Percentiles rank a stretch among this genome's conserved stretches.
These are phyloP conservation scores for Vigna radiata DNA, from an alignment of 306 rosid genomes.

Conservation along the genomic window DNA sequence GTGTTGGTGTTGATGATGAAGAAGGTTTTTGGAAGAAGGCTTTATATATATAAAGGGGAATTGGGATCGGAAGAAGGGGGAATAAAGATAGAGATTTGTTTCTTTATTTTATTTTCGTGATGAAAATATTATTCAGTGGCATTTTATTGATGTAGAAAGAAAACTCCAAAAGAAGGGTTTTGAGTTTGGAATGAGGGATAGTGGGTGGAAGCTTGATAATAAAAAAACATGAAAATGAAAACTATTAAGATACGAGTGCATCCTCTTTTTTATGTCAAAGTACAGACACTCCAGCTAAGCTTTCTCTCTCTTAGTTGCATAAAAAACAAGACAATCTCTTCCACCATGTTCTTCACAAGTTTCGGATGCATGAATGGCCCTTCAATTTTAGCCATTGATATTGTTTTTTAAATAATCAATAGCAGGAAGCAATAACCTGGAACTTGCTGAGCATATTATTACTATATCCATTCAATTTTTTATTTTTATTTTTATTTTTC, in stretches of 20 bases:
- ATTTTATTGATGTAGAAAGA: not conserved
- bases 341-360: constrained; percentile 18
- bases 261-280: constrained; percentile 54
- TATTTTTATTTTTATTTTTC: not conserved
- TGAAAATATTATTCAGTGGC: not conserved
- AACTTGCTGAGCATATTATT: not conserved
- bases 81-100: constrained; percentile 1
- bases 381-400: constrained; percentile 3
- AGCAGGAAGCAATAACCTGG: not conserved
- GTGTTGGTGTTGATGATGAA: constrained; percentile 34
- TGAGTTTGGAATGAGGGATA: constrained; percentile 57
- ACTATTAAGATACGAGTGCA: constrained; percentile 52
- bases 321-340: constrained; percentile 36
- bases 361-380: constrained; percentile 25
- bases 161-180: constrained; percentile 33
- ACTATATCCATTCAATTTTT: not conserved
- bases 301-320: constrained; percentile 42
- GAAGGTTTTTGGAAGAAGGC: constrained; percentile 30
- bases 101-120: not conserved
- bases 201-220: constrained; percentile 65
- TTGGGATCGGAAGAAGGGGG: constrained; percentile 6
- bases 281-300: constrained; percentile 73
- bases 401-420: not conserved
- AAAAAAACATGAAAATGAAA: constrained; percentile 26
- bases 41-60: constrained; percentile 48